Evolutionary conservation across 345 rosid genomes (phyloP), one percentile per base, ranked within the genome.

Genomic region (Reutealis trisperma): DNA sequence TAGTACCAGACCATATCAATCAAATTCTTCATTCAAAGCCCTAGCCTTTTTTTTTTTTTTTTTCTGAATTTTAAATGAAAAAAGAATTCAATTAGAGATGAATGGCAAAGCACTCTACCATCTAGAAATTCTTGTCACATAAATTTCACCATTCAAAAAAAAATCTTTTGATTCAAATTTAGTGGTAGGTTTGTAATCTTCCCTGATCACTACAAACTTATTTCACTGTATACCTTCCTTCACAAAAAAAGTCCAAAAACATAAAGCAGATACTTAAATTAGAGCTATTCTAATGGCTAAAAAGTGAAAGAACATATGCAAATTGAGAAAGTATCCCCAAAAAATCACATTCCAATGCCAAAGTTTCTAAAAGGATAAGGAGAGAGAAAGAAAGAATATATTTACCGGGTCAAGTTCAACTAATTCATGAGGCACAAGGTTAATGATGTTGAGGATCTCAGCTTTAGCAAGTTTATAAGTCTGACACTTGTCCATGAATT

Each of bases 391-490:
- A 74, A 57, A 52, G 16, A 52, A 13, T 52, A 21, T 6, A 15
- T 52, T 83, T 83, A 93, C 99, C 82, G 94, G 72, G 14, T 75
- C 73, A 45, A 91, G 66, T 60, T 88, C 97, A 60, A 88, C 94
- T 6, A 79, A 66, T 68, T 84, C 72, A 74, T 87, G 68, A 57
- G 98, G 96, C 42, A 87, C 79, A 37, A 86, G 68, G 75, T 93
- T 89, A 82, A 91, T 82, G 77, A 93, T 89, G 75, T 86, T 90
- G 79, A 93, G 93, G 60, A 88, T 74, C 90, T 93, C 97, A 58
- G 95, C 92, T 86, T 93, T 91, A 0, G 98, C 90, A 47, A 96
- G 86, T 63, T 86, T 80, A 76, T 78, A 92, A 60, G 71, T 85
- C 80, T 87, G 88, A 77, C 89, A 83, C 83, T 86, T 89, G 8